Conservation (phyloP, 768 basidiomycete genomes). For the Suillus placidus region DNA sequence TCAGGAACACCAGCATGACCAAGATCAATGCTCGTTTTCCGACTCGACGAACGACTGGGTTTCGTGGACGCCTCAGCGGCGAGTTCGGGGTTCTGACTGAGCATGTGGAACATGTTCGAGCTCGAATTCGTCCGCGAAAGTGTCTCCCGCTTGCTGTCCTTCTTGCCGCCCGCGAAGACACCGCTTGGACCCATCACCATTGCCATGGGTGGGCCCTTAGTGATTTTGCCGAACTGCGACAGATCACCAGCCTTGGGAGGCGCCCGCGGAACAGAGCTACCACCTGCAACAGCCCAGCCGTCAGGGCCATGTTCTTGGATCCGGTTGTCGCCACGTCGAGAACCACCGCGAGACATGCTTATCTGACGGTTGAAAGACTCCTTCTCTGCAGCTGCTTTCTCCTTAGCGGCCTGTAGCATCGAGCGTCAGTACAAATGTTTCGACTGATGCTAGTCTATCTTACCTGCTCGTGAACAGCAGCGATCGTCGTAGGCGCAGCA, state of each 20-base stretch:
- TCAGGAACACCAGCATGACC: conserved; percentile 50
- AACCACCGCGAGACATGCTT: conserved; percentile 89
- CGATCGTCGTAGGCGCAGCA: conserved; percentile 84
- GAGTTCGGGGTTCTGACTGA: conserved; percentile 64
- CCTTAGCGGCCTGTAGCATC: conserved; percentile 71
- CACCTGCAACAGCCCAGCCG: conserved; percentile 80
- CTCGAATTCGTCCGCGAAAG: conserved; percentile 79
- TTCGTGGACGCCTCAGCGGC: conserved; percentile 55
- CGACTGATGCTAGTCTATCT: neutral
- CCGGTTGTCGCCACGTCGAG: conserved; percentile 81
- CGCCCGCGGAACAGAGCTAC: conserved; percentile 54
- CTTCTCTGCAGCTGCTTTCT: conserved; percentile 69
- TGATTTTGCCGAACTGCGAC: conserved; percentile 88
- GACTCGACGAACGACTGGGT: conserved; percentile 52
- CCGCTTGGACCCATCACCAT: conserved; percentile 80
- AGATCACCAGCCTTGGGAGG: conserved; percentile 84
- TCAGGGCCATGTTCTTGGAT: conserved; percentile 70
- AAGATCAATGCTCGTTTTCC: conserved; percentile 55
- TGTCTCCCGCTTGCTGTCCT: conserved; percentile 69
- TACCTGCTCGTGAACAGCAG: conserved; percentile 76
- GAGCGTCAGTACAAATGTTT: conserved; percentile 10
- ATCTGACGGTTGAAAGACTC: conserved; percentile 61
- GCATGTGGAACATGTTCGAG: conserved; percentile 88
- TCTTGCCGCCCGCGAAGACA: conserved; percentile 77
- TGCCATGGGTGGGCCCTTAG: conserved; percentile 57